Conservation (phyloP, 257 asterid species). For the Plantago major region DNA sequence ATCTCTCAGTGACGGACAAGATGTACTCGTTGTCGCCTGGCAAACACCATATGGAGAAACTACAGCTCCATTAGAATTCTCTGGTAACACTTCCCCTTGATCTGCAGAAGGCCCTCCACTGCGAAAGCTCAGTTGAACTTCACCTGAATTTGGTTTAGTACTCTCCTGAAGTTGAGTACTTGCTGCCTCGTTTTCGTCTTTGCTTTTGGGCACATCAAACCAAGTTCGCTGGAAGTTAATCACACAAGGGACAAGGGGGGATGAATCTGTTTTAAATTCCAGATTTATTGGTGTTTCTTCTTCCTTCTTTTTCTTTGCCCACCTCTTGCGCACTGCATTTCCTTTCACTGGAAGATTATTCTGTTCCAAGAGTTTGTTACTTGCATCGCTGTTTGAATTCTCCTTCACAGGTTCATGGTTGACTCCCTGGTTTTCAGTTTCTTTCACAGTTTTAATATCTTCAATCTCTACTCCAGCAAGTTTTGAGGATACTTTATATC, state of each 20-base stretch:
- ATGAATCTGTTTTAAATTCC: slow-evolving; percentile 14
- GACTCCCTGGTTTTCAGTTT: slow-evolving; percentile 9
- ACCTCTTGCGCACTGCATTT: slow-evolving; percentile 21
- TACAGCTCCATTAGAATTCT: slow-evolving; percentile 23
- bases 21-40: slow-evolving; percentile 17
- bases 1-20: slow-evolving; percentile 27
- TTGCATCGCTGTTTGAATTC: slow-evolving; percentile 16
- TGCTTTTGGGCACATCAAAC: slow-evolving; percentile 20
- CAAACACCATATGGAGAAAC: slow-evolving; percentile 21
- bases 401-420: slow-evolving; percentile 15
- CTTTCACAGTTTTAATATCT: slow-evolving; percentile 15
- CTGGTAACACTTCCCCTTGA: slow-evolving; percentile 25
- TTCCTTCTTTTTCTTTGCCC: slow-evolving; percentile 29
- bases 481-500: slow-evolving; percentile 30
- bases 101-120: slow-evolving; percentile 29
- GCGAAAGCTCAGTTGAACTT: slow-evolving; percentile 25
- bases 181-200: slow-evolving; percentile 18
- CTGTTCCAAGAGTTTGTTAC: slow-evolving; percentile 4
- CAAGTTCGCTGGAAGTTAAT: slow-evolving; percentile 26
- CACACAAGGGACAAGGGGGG: slow-evolving; percentile 19
- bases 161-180: slow-evolving; percentile 17
- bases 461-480: slow-evolving; percentile 10
- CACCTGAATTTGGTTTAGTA: slow-evolving; percentile 43
- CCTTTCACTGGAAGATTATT: slow-evolving; percentile 14
- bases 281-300: slow-evolving; percentile 16